Evolutionary conservation across 2,329 filamentous ascomycete species (phyloP), one percentile per base, ranked within the genome.

Genomic region (Grosmannia clavigera): DNA sequence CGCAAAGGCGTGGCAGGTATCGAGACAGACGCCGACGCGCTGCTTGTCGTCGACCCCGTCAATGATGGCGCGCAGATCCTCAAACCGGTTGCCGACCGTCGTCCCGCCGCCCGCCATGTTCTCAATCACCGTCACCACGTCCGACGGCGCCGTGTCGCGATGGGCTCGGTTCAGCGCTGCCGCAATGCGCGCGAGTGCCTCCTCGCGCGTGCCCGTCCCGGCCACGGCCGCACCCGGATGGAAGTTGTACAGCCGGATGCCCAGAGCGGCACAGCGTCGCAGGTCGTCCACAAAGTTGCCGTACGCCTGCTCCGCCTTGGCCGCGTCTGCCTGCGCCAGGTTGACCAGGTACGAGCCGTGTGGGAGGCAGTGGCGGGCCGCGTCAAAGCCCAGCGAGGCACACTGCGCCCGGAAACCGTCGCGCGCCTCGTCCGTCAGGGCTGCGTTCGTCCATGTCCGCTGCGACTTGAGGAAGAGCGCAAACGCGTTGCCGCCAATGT

Each of bases 311-410:
- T 84, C 80, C 2, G 91, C 89, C 71, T 95, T 95, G 48, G 79
- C 80, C 31, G 81, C 71, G 68, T 97, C 92, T 5, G 84, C 80
- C 68, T 96, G 90, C 0, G 94, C 94, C 6, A 99, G 83, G 70
- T 99, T 99, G 68, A 99, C 91, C 9, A 99, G 86, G 71, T 99
- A 99, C 1, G 90, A 95, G 40, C 94, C 94, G 70, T 99, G 94
- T 0, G 94, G 94, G 1, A 99, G 83, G 68, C 91, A 82, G 73
- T 90, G 86, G 69, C 83, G 81, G 60, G 78, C 78, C 7, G 84
- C 81, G 67, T 89, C 84, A 71, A 92, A 96, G 57, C 76, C 75
- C 70, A 92, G 84, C 57, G 85, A 75, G 57, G 81, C 77, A 69
- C 90, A 89, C 38, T 83, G 75, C 52, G 79, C 78, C 60, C 81